Evolutionary conservation across 352 stramenopile genomes (phyloP).

Genomic region (Saprolegnia diclina): DNA sequence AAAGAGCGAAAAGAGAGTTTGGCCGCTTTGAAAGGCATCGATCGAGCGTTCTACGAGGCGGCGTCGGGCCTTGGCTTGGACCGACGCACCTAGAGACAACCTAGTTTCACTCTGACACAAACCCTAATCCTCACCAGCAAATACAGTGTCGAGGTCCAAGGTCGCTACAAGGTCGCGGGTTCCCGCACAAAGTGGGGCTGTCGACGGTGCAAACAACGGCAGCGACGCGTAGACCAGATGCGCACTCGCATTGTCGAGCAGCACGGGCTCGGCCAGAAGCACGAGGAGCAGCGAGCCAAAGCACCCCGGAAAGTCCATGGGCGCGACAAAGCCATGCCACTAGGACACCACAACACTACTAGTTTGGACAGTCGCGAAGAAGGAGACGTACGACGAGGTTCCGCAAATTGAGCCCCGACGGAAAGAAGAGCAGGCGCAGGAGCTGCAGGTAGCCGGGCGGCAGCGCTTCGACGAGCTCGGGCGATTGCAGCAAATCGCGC

Average conservation of each 20-base stretch:
- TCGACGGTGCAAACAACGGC: neutral
- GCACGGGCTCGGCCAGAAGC: slow-evolving; percentile 4
- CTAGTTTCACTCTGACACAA: neutral
- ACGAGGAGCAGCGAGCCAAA: neutral
- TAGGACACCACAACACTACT: neutral
- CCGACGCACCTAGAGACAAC: neutral
- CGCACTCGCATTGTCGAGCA: neutral
- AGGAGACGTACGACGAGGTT: slow-evolving; percentile 17
- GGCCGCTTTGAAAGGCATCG: slow-evolving; percentile 15
- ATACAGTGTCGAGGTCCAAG: neutral
- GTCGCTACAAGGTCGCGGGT: neutral
- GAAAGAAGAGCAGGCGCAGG: slow-evolving; percentile 16
- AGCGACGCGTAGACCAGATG: slow-evolving; percentile 1
- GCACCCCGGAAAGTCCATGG: slow-evolving; percentile 8
- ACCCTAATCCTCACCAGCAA: neutral
- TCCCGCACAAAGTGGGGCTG: neutral
- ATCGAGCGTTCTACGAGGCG: slow-evolving; percentile 1
- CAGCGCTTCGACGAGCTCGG: neutral
- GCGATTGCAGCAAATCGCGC: slow-evolving; percentile 20
- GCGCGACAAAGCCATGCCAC: slow-evolving; percentile 25
- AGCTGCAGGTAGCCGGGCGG: slow-evolving; percentile 14
- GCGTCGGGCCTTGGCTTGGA: slow-evolving; percentile 3
- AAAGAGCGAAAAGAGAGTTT: slow-evolving; percentile 57
- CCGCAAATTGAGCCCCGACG: slow-evolving; percentile 20
- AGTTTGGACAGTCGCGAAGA: neutral